Conservation (phyloP, 441 rosid species). For the Arabidopsis lyrata region DNA sequence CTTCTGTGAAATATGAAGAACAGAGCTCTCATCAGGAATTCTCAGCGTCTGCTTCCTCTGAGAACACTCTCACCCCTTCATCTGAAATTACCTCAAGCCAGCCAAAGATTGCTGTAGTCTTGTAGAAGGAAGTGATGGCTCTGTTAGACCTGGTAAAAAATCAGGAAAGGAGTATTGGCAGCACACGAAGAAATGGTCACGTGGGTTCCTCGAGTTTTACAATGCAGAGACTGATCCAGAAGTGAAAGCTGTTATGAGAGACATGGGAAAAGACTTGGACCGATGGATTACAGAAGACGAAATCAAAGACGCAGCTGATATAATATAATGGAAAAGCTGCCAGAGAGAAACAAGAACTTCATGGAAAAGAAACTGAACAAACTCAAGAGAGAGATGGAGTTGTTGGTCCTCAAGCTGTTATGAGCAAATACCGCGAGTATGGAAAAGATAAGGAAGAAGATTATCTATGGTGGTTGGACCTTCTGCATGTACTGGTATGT, state of each 20-base stretch:
- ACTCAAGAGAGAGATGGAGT: slow-evolving; percentile 86
- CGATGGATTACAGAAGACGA: slow-evolving; percentile 95
- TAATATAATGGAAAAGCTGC: too few relatives aligned
- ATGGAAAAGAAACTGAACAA: slow-evolving; percentile 84
- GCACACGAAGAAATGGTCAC: slow-evolving; percentile 96
- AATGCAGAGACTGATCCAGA: slow-evolving; percentile 89
- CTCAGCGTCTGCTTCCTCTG: slow-evolving; percentile 44
- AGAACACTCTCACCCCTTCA: slow-evolving; percentile 47
- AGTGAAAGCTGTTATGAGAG: slow-evolving; percentile 79
- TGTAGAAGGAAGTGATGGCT: slow-evolving; percentile 89
- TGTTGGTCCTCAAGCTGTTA: slow-evolving; percentile 96
- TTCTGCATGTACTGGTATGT: slow-evolving; percentile 84
- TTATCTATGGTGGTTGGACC: slow-evolving; percentile 96
- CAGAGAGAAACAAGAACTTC: slow-evolving; percentile 67
- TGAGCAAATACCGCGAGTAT: slow-evolving; percentile 86
- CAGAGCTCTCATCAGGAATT: slow-evolving; percentile 48
- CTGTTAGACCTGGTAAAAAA: slow-evolving; percentile 74
- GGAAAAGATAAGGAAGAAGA: slow-evolving; percentile 82
- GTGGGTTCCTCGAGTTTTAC: slow-evolving; percentile 78
- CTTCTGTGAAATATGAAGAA: slow-evolving; percentile 53
- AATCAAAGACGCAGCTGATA: too few relatives aligned
- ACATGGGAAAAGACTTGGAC: slow-evolving; percentile 90
- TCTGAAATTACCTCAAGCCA: slow-evolving; percentile 47
- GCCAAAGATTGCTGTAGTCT: slow-evolving; percentile 68
- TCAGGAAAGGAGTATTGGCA: slow-evolving; percentile 91